Evolutionary conservation across 2,329 filamentous ascomycete species (phyloP).

Genomic region (Pestalotiopsis sp.): DNA sequence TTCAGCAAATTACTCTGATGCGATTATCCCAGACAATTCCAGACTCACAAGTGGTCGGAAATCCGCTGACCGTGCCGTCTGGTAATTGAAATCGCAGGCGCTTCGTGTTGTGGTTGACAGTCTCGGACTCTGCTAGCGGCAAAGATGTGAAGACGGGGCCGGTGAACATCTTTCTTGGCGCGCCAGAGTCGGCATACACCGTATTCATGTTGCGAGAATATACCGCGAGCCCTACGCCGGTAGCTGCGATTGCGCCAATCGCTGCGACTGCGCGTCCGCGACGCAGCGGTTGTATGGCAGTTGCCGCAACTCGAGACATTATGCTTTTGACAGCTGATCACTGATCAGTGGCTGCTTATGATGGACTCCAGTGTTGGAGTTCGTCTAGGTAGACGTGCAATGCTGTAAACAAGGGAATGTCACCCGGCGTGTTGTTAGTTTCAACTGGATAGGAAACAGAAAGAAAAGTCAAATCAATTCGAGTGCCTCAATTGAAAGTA

Average conservation of each 20-base stretch:
- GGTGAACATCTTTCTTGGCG: slow-evolving; percentile 34
- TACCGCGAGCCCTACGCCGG: slow-evolving; percentile 25
- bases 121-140: slow-evolving; percentile 51
- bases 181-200: slow-evolving; percentile 28
- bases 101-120: slow-evolving; percentile 63
- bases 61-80: slow-evolving; percentile 47
- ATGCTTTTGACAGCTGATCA: not conserved
- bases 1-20: not conserved
- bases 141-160: slow-evolving; percentile 49
- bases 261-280: not conserved
- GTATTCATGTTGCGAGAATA: slow-evolving; percentile 26
- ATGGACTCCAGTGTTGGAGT: not conserved
- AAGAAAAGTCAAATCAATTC: not conserved
- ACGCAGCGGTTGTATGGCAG: slow-evolving; percentile 3
- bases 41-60: slow-evolving; percentile 50
- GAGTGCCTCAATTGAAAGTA: not conserved
- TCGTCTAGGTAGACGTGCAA: not conserved
- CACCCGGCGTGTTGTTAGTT: too few relatives aligned
- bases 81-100: slow-evolving; percentile 59
- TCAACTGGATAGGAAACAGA: too few relatives aligned
- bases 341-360: not conserved
- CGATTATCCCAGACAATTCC: not conserved
- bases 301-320: slow-evolving; percentile 1
- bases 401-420: too few relatives aligned
- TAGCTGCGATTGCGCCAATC: slow-evolving; percentile 18